Evolutionary conservation across 768 basidiomycete genomes (phyloP), one percentile per base, ranked within the genome.

Genomic region (Tylopilus sp.): DNA sequence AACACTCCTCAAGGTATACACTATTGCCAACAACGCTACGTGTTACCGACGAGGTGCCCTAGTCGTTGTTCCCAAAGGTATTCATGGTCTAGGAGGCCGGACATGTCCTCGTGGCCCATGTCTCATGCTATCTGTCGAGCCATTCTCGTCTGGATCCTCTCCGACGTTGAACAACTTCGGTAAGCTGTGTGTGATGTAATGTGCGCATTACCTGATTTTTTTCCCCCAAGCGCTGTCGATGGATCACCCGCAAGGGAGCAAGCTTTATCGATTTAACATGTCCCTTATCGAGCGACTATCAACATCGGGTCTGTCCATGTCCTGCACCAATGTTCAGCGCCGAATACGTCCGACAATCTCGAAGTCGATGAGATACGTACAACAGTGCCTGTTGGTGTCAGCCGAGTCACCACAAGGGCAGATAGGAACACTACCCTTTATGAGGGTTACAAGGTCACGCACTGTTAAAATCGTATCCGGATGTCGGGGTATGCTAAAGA

Each of bases 1-100:
- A 0, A 74, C 76, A 0, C 71, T 89, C 3, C 66, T 89, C 21
- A 80, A 72, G 67, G 86, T 84, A 37, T 30, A 38, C 16, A 16
- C 14, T 29, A n/a, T n/a, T n/a, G n/a, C n/a, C n/a, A n/a, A n/a
- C n/a, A n/a, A n/a, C n/a, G n/a, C n/a, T n/a, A n/a, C n/a, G n/a
- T n/a, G n/a, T n/a, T n/a, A n/a, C n/a, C n/a, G n/a, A n/a, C n/a
- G n/a, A n/a, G n/a, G 50, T 13, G 21, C 11, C 11, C 30, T 47
- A 87, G 85, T 78, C 79, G 14, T 62, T 89, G 6, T 70, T 63
- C 6, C 87, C 87, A 0, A 77, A 75, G 29, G 79, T 89, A 0
- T 63, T 89, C 43, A 70, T 91, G 44, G 84, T 91, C 0, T 88
- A 92, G 65, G 89, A 91, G 63, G 89, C 89, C 0, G 89, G 89